phyloP scores from a whole-genome alignment of 139 green algal species.

The Bryopsis sp. region DNA sequence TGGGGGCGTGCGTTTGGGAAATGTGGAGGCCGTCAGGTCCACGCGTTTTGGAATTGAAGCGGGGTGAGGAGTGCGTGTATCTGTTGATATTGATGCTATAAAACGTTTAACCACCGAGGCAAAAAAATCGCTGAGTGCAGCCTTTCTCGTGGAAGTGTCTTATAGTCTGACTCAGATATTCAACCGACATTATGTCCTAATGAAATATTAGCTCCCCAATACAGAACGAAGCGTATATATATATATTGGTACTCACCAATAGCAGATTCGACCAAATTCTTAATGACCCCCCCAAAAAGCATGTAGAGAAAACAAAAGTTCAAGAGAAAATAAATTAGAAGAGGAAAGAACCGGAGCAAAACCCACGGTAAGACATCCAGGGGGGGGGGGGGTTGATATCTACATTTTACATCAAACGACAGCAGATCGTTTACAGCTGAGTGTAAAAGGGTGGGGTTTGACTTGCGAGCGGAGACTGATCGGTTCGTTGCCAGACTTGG shows the following conservation, averaged over 20 bases:
- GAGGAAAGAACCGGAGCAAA: too few species aligned
- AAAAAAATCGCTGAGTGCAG: conserved; percentile 2
- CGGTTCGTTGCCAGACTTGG: not conserved
- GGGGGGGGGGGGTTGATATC: not conserved
- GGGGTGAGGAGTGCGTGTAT: not conserved
- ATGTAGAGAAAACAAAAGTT: conserved; percentile 1
- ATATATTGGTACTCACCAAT: not conserved
- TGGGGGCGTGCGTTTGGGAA: conserved; percentile 39
- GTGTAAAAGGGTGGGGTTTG: not conserved
- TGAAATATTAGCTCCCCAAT: not conserved
- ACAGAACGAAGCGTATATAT: not conserved
- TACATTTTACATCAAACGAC: not conserved
- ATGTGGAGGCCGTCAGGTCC: conserved; percentile 26
- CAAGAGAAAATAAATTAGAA: too few species aligned
- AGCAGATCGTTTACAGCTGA: not conserved
- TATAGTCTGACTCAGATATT: too few species aligned
- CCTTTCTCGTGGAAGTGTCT: too few species aligned
- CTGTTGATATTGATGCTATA: not conserved
- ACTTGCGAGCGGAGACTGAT: not conserved
- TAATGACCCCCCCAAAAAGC: not conserved
- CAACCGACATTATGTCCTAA: too few species aligned
- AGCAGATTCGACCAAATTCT: not conserved
- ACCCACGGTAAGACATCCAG: too few species aligned
- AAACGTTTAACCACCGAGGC: not conserved
- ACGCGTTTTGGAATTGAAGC: conserved; percentile 6